A percentile compares a stretch with the other conserved stretches of the same genome.
Conservation (phyloP, 164 flowering plant species). For the Saururus chinensis region DNA sequence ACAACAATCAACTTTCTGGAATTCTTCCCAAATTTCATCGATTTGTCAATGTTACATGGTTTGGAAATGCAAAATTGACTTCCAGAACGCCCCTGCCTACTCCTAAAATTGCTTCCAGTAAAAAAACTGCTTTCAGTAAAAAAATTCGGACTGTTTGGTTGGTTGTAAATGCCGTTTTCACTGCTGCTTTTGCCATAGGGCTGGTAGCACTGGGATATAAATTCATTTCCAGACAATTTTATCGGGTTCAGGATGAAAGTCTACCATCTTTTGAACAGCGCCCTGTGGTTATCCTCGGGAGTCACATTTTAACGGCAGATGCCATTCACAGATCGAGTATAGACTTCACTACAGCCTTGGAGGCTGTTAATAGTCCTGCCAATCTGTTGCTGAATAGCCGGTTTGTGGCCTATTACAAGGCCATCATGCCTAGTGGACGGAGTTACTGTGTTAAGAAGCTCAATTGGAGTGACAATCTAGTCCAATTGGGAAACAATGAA, state of each 20-base stretch:
- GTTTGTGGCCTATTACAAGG: too few relatives aligned
- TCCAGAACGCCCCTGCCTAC: not conserved
- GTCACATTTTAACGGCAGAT: too few relatives aligned
- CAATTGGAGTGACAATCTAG: constrained; percentile 58
- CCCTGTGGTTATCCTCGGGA: too few relatives aligned
- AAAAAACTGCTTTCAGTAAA: constrained; percentile 19
- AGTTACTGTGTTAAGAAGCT: constrained; percentile 64
- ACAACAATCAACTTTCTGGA: constrained; percentile 55
- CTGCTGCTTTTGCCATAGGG: constrained; percentile 20
- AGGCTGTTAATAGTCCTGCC: too few relatives aligned
- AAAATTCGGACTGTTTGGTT: too few relatives aligned
- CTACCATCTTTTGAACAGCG: constrained; percentile 20
- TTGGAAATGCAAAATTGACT: too few relatives aligned
- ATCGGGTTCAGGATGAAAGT: constrained; percentile 24
- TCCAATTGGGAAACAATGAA: constrained; percentile 47
- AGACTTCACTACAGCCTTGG: too few relatives aligned
- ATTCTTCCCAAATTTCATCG: constrained; percentile 36
- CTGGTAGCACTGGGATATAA: constrained; percentile 13
- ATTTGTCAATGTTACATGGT: too few relatives aligned
- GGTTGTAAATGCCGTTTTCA: constrained; percentile 20
- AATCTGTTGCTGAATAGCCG: too few relatives aligned
- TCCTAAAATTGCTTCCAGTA: constrained; percentile 10
- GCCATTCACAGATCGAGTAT: too few relatives aligned
- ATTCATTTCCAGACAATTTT: constrained; percentile 24
- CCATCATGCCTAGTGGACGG: constrained; percentile 50